These are phyloP conservation scores for Peronospora belbahrii DNA, from an alignment of 352 stramenopile genomes.

Conservation along the genomic window DNA sequence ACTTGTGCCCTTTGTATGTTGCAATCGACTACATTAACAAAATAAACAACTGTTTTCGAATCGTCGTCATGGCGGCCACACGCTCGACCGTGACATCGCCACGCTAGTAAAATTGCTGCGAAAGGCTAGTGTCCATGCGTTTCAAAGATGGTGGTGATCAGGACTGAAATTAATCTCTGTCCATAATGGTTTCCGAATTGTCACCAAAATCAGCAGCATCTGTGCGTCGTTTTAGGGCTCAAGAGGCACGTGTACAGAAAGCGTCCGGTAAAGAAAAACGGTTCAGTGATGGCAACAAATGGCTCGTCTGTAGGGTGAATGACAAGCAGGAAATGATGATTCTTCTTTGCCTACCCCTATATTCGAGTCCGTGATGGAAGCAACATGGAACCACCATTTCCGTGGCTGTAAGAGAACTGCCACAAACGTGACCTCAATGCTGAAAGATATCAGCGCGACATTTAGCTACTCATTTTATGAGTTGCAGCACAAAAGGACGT, in stretches of 20 bases:
- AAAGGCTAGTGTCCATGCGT: slow-evolving; percentile 68
- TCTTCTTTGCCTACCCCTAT: neutral
- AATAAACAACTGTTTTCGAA: slow-evolving; percentile 39
- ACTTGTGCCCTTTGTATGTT: slow-evolving; percentile 44
- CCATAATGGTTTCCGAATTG: too few species aligned
- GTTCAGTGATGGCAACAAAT: neutral
- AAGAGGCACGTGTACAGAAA: neutral
- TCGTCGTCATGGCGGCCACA: slow-evolving; percentile 5
- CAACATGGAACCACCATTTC: neutral
- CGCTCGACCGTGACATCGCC: slow-evolving; percentile 33
- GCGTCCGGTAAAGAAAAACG: neutral
- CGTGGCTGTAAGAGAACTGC: neutral
- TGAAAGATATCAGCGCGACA: neutral
- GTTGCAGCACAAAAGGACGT: too few species aligned
- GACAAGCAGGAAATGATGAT: neutral
- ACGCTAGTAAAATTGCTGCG: slow-evolving; percentile 69
- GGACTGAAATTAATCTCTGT: too few species aligned
- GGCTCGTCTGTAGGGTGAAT: neutral
- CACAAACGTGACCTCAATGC: neutral
- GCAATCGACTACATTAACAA: too few species aligned
- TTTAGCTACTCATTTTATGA: too few species aligned
- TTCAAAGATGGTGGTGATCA: slow-evolving; percentile 77
- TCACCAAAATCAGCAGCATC: too few species aligned
- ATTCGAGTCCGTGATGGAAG: too few species aligned
- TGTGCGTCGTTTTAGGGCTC: too few species aligned